These are phyloP conservation scores for Ustilago curta DNA, from an alignment of 1,284 basidiomycete genomes.

Conservation along the genomic window DNA sequence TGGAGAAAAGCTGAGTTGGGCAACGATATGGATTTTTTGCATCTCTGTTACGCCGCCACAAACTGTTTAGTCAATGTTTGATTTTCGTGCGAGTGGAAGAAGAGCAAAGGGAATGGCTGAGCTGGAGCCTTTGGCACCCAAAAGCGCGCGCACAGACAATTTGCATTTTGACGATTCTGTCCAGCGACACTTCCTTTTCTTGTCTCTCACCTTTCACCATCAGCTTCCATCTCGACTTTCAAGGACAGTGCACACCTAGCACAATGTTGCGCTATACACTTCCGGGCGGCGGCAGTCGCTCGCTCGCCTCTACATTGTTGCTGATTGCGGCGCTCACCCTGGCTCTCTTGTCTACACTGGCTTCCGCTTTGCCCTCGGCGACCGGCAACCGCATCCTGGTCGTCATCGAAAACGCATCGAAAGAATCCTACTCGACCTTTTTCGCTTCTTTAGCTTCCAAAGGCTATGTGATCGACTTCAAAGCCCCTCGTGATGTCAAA, in stretches of 20 bases:
- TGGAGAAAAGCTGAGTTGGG: conserved; percentile 29
- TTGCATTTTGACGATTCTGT: too few species aligned
- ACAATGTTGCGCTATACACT: too few species aligned
- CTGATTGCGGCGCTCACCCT: conserved; percentile 9
- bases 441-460: conserved; percentile 36
- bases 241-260: too few species aligned
- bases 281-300: not conserved
- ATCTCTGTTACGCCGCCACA: not conserved
- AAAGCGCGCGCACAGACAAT: conserved; percentile 38
- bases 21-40: not conserved
- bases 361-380: conserved; percentile 44
- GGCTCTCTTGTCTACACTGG: conserved; percentile 24
- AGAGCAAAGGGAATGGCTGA: conserved; percentile 18
- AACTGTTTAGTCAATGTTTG: not conserved
- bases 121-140: conserved; percentile 18
- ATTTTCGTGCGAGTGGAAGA: conserved; percentile 46
- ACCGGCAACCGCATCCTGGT: conserved; percentile 63
- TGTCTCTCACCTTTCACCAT: not conserved
- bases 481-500: conserved; percentile 33
- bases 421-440: conserved; percentile 43
- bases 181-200: not conserved
- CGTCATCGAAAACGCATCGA: conserved; percentile 38
- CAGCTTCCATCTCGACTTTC: not conserved
- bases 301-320: not conserved
- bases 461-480: conserved; percentile 52